Percentiles rank a stretch among this genome's conserved stretches.
These are phyloP conservation scores for Globisporangium carolinianum DNA, from an alignment of 352 stramenopile species.

Conservation along the genomic window DNA sequence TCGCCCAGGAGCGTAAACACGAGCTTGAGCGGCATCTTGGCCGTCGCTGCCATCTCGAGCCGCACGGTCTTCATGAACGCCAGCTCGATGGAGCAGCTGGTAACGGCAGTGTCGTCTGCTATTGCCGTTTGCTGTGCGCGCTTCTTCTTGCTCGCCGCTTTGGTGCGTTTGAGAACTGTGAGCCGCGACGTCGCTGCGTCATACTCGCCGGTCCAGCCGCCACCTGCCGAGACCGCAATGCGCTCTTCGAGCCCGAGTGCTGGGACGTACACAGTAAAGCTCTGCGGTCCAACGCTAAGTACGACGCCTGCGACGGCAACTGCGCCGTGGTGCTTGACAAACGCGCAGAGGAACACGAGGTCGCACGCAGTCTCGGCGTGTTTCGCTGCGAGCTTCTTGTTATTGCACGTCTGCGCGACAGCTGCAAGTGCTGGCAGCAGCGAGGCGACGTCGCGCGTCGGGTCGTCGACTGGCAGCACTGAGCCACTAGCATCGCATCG, in stretches of 20 bases:
- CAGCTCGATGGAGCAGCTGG: slow-evolving; percentile 24
- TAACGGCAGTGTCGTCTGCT: slow-evolving; percentile 2
- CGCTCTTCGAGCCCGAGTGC: slow-evolving; percentile 70
- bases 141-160: not conserved
- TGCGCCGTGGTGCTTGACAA: slow-evolving; percentile 53
- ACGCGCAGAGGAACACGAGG: slow-evolving; percentile 75
- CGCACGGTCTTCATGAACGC: slow-evolving; percentile 60
- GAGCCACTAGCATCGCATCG: slow-evolving; percentile 1
- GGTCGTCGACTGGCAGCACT: slow-evolving; percentile 1
- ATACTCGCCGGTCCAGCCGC: slow-evolving; percentile 33
- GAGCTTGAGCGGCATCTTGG: slow-evolving; percentile 55
- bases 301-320: slow-evolving; percentile 62
- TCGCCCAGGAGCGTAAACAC: slow-evolving; percentile 47
- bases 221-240: slow-evolving; percentile 37
- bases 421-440: slow-evolving; percentile 34
- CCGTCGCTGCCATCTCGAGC: slow-evolving; percentile 56
- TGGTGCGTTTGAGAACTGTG: slow-evolving; percentile 18
- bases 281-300: slow-evolving; percentile 65
- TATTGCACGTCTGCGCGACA: slow-evolving; percentile 73
- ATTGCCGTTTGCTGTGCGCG: not conserved
- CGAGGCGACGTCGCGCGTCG: slow-evolving; percentile 12
- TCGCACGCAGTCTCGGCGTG: slow-evolving; percentile 72
- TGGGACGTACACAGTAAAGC: slow-evolving; percentile 72
- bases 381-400: slow-evolving; percentile 83
- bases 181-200: slow-evolving; percentile 44